Conservation (phyloP, 2,329 filamentous ascomycete species). For the Tricladium varicosporioides region DNA sequence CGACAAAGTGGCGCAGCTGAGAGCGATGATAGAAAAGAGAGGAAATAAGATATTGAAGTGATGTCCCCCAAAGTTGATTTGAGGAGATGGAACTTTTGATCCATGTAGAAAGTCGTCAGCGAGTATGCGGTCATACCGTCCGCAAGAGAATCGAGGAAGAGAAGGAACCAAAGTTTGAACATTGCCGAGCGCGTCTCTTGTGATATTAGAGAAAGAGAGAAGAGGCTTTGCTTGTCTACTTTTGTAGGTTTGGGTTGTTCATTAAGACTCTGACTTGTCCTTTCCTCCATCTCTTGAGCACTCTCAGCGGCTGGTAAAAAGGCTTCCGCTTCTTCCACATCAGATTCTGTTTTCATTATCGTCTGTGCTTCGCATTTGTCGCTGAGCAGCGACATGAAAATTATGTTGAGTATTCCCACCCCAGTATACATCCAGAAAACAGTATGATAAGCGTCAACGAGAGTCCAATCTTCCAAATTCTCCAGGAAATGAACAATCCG, state of each 20-base stretch:
- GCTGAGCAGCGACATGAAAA: constrained; percentile 48
- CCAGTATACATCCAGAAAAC: constrained; percentile 56
- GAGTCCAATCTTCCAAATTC: constrained; percentile 40
- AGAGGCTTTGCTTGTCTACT: constrained; percentile 16
- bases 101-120: constrained; percentile 57
- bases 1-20: constrained; percentile 48
- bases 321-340: constrained; percentile 14
- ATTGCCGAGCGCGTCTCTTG: constrained; percentile 55
- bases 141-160: constrained; percentile 62
- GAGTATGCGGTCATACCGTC: constrained; percentile 63
- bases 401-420: constrained; percentile 56
- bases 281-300: constrained; percentile 8
- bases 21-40: constrained; percentile 52
- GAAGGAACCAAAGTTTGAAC: constrained; percentile 63
- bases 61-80: constrained; percentile 61
- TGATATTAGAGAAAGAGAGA: constrained; percentile 54
- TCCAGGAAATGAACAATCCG: constrained; percentile 54
- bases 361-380: constrained; percentile 29
- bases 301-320: constrained; percentile 17
- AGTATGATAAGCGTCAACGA: constrained; percentile 48
- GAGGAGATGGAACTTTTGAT: constrained; percentile 51
- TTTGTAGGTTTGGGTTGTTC: neutral
- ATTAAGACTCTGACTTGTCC: neutral
- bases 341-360: neutral
- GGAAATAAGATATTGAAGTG: constrained; percentile 51